These are phyloP conservation scores for Backusella parvicylindrica DNA, from an alignment of 192 early-diverging fungal genomes.

Conservation along the genomic window DNA sequence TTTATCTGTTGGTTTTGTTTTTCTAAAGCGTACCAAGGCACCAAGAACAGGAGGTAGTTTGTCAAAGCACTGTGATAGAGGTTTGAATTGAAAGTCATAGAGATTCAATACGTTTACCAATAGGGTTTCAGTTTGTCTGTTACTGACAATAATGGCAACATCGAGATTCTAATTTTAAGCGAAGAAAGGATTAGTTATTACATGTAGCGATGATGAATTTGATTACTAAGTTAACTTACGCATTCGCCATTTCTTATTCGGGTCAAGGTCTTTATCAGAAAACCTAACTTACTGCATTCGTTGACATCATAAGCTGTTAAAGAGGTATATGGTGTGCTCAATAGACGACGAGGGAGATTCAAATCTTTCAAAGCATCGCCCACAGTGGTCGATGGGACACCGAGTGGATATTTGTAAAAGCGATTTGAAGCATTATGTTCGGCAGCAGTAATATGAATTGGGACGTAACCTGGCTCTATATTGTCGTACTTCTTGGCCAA, in stretches of 20 bases:
- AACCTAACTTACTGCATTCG: neutral
- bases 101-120: neutral
- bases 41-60: neutral
- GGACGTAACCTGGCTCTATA: neutral
- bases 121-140: neutral
- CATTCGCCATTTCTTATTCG: neutral
- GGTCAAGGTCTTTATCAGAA: neutral
- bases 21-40: neutral
- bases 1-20: neutral
- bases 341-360: neutral
- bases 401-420: neutral
- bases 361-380: neutral
- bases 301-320: neutral
- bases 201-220: neutral
- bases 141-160: neutral
- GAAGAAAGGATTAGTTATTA: neutral
- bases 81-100: neutral
- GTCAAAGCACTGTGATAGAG: neutral
- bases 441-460: neutral
- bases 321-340: neutral
- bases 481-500: neutral
- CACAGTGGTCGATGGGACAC: neutral
- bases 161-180: neutral
- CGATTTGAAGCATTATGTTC: neutral
- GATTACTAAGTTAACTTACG: neutral